Conservation (phyloP, 352 stramenopile species). For the Thraustochytrium sp. region DNA sequence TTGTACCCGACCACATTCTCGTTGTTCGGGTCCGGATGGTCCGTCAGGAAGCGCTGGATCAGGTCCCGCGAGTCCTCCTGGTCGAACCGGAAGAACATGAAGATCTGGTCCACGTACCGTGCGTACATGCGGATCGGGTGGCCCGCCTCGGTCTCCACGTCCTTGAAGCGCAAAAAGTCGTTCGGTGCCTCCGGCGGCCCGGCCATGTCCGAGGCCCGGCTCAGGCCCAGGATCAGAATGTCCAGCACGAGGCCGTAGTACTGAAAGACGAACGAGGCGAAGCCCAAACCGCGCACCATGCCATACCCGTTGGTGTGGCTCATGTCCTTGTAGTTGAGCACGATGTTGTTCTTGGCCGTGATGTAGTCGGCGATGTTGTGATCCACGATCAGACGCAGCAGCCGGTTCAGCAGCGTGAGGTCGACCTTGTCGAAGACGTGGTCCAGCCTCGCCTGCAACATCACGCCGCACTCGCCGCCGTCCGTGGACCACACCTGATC, state of each 20-base stretch:
- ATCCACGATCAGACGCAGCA: constrained; percentile 97
- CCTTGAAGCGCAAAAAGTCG: constrained; percentile 96
- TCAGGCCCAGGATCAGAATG: constrained; percentile 93
- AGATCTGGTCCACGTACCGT: constrained; percentile 98
- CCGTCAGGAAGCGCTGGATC: constrained; percentile 98
- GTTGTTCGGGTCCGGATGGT: constrained; percentile 99
- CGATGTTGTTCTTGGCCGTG: constrained; percentile 99
- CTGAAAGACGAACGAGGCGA: constrained; percentile 93
- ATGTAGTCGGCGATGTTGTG: constrained; percentile 99
- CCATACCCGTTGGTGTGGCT: constrained; percentile 99
- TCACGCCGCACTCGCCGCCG: constrained; percentile 95
- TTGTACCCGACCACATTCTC: constrained; percentile 99
- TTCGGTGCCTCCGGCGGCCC: constrained; percentile 94
- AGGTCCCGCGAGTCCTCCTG: constrained; percentile 94
- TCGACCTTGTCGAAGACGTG: constrained; percentile 99
- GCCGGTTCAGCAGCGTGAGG: constrained; percentile 93
- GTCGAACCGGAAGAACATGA: constrained; percentile 98
- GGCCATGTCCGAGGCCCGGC: constrained; percentile 94
- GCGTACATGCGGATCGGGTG: constrained; percentile 99
- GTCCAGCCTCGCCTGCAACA: constrained; percentile 97
- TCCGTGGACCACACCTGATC: constrained; percentile 96
- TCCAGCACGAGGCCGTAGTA: constrained; percentile 99
- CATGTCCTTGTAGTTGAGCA: constrained; percentile 96
- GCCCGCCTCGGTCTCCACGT: constrained; percentile 90
- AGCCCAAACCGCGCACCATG: constrained; percentile 95